A percentile compares a stretch with the other conserved stretches of the same genome.
These are phyloP conservation scores for Taphrina deformans DNA, from an alignment of 1,139 yeast genomes.

Conservation along the genomic window DNA sequence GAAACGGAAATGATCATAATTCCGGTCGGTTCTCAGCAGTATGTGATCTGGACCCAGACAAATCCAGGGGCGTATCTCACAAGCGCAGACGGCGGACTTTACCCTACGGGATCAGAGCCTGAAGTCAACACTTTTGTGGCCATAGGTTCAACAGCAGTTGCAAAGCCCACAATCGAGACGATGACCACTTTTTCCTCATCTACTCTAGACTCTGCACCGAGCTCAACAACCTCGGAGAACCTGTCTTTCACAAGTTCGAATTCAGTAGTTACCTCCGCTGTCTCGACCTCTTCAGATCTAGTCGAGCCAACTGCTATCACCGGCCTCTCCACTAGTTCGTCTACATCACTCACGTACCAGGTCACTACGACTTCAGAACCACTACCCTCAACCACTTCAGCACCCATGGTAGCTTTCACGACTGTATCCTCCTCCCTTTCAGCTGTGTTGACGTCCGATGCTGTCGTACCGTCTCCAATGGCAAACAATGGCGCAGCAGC, in stretches of 20 bases:
- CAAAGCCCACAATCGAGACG: too few relatives aligned
- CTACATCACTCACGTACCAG: neutral
- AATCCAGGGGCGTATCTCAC: slow-evolving; percentile 10
- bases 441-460: neutral
- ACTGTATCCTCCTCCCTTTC: neutral
- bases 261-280: neutral
- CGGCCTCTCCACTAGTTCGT: neutral
- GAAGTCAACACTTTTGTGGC: slow-evolving; percentile 18
- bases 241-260: too few relatives aligned
- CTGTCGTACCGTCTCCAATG: neutral
- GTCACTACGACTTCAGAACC: neutral
- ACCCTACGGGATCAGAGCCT: neutral
- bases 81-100: neutral
- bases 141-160: neutral
- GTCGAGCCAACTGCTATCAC: neutral
- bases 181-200: too few relatives aligned
- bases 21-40: neutral
- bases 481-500: neutral
- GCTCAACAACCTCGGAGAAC: neutral
- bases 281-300: neutral
- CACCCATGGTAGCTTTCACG: neutral
- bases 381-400: neutral
- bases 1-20: slow-evolving; percentile 6
- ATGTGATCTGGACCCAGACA: slow-evolving; percentile 16
- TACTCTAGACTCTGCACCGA: neutral